These are phyloP conservation scores for Metroxylon sagu DNA, from an alignment of 176 grass and related monocot genomes.

Conservation along the genomic window DNA sequence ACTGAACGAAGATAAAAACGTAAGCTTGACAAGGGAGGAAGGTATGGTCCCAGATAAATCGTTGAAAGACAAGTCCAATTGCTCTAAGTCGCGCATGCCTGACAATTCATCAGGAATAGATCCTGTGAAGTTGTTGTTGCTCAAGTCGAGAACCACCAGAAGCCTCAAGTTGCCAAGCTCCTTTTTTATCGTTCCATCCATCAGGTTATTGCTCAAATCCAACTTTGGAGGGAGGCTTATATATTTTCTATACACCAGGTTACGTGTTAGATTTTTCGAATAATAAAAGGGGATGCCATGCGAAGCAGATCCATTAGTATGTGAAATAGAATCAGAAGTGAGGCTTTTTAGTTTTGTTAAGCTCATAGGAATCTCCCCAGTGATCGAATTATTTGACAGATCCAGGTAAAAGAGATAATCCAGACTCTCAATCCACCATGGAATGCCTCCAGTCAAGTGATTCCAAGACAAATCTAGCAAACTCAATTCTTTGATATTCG, in stretches of 20 bases:
- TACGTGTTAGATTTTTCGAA: not conserved
- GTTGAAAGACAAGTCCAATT: constrained; percentile 1
- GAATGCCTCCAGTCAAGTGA: not conserved
- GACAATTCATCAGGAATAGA: not conserved
- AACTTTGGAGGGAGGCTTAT: not conserved
- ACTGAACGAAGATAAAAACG: not conserved
- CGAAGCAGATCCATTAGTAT: not conserved
- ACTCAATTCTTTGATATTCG: not conserved
- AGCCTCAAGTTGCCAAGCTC: constrained; percentile 2
- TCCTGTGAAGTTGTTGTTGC: constrained; percentile 3
- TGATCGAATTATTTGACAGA: not conserved
- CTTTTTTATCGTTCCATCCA: not conserved
- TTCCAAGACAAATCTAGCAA: not conserved
- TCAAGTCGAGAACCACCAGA: not conserved
- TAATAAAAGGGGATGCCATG: not conserved
- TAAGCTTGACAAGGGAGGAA: not conserved
- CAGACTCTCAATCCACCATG: not conserved
- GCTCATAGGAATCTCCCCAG: not conserved
- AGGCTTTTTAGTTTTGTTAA: not conserved
- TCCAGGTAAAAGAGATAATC: not conserved
- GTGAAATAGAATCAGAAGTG: not conserved
- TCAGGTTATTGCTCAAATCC: not conserved
- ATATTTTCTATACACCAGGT: not conserved
- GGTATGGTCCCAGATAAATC: constrained; percentile 3
- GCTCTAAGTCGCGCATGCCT: constrained; percentile 8